Conservation (phyloP, 352 stramenopile species). For the Phytophthora sp. region DNA sequence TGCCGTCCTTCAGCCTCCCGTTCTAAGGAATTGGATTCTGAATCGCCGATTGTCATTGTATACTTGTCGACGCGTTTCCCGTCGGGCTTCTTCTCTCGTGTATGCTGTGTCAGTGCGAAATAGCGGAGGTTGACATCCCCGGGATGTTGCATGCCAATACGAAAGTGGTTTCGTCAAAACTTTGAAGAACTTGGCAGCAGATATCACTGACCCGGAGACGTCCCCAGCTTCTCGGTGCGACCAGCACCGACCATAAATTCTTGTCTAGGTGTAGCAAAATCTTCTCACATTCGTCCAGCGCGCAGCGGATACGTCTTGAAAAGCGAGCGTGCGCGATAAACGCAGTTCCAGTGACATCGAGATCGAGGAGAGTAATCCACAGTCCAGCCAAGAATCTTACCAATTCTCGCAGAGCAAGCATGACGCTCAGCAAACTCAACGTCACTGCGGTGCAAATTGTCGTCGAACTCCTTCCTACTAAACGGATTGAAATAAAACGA, state of each 20-base stretch:
- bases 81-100: constrained; percentile 20
- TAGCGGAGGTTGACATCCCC: neutral
- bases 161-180: neutral
- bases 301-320: neutral
- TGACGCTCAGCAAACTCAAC: neutral
- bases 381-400: constrained; percentile 14
- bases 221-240: neutral
- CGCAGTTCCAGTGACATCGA: neutral
- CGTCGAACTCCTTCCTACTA: constrained; percentile 5
- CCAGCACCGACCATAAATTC: neutral
- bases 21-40: neutral
- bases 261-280: constrained; percentile 1
- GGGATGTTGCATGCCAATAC: neutral
- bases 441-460: neutral
- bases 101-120: neutral
- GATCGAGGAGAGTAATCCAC: constrained; percentile 10
- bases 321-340: constrained; percentile 14
- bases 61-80: constrained; percentile 42
- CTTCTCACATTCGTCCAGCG: neutral
- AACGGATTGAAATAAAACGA: constrained; percentile 25
- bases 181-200: neutral
- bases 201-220: neutral
- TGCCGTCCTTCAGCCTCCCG: constrained; percentile 4
- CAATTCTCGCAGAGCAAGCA: constrained; percentile 1
- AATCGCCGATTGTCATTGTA: constrained; percentile 1